These are phyloP conservation scores for Hypoxylon fuscum DNA, from an alignment of 495 filamentous ascomycete genomes.

Conservation along the genomic window DNA sequence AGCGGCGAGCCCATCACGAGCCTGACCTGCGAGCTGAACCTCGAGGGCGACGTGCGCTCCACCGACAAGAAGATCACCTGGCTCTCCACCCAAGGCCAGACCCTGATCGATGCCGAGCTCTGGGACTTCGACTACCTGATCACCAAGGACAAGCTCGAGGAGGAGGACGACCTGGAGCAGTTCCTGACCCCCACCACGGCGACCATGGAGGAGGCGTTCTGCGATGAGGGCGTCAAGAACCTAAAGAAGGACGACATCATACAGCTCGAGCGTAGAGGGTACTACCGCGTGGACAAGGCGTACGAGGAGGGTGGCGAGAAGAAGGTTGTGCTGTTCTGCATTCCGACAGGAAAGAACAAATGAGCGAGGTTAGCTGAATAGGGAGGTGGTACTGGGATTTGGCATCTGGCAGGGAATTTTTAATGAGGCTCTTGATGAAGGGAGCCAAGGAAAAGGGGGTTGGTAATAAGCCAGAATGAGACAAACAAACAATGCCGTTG, in stretches of 20 bases:
- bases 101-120: slow-evolving; percentile 80
- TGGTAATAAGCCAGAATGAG: too few species aligned
- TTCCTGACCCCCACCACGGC: slow-evolving; percentile 80
- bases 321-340: slow-evolving; percentile 79
- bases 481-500: too few species aligned
- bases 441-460: slow-evolving; percentile 17
- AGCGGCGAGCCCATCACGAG: slow-evolving; percentile 66
- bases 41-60: slow-evolving; percentile 88
- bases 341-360: slow-evolving; percentile 74
- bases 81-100: slow-evolving; percentile 78
- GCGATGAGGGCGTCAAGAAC: slow-evolving; percentile 79
- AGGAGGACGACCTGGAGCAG: slow-evolving; percentile 82
- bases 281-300: slow-evolving; percentile 79
- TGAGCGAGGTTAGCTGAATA: too few species aligned
- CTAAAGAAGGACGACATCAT: slow-evolving; percentile 86
- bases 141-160: slow-evolving; percentile 87
- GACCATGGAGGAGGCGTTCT: slow-evolving; percentile 76
- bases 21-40: slow-evolving; percentile 81
- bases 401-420: neutral
- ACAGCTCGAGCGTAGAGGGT: slow-evolving; percentile 93
- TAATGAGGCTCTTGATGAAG: neutral
- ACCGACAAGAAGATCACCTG: slow-evolving; percentile 97
- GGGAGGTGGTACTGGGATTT: too few species aligned
- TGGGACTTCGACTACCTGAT: slow-evolving; percentile 93
- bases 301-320: slow-evolving; percentile 58